Conservation (phyloP, 345 rosid genomes). For the Kernera saxatilis region DNA sequence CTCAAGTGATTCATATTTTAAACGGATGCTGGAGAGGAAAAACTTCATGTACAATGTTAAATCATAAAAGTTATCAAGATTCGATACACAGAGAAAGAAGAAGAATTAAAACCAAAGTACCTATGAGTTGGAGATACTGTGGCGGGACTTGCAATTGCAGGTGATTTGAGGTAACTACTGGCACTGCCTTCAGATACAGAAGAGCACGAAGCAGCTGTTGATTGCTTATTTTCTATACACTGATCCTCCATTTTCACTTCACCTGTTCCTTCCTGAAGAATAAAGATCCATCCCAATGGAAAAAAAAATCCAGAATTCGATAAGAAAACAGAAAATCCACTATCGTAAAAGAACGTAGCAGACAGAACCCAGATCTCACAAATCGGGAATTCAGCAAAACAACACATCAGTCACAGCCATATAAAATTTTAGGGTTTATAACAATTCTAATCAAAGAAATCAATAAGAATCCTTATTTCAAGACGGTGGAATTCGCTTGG, state of each 20-base stretch:
- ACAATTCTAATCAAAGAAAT: not conserved
- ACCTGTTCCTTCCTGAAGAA: conserved; percentile 47
- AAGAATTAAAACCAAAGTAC: conserved; percentile 23
- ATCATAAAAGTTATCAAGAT: not conserved
- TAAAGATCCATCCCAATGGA: conserved; percentile 32
- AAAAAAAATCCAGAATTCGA: conserved; percentile 36
- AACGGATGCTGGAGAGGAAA: not conserved
- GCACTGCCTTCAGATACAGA: conserved; percentile 76
- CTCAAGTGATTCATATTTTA: not conserved
- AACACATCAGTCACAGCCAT: not conserved
- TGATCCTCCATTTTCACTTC: conserved; percentile 53
- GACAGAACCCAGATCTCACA: conserved; percentile 52
- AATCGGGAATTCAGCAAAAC: conserved; percentile 32
- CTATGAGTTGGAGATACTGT: conserved; percentile 59
- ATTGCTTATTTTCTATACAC: conserved; percentile 86
- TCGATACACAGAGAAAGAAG: not conserved
- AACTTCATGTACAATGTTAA: not conserved
- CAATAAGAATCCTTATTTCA: not conserved
- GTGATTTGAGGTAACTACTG: conserved; percentile 60
- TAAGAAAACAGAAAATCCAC: conserved; percentile 16
- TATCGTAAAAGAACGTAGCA: conserved; percentile 23
- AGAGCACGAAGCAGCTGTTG: conserved; percentile 62
- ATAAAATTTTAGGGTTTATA: conserved; percentile 38
- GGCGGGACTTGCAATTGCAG: conserved; percentile 63
- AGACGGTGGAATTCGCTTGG: not conserved